A percentile compares a stretch with the other conserved stretches of the same genome.
Conservation (phyloP, 2,329 filamentous ascomycete species). For the Xylaria sp. region DNA sequence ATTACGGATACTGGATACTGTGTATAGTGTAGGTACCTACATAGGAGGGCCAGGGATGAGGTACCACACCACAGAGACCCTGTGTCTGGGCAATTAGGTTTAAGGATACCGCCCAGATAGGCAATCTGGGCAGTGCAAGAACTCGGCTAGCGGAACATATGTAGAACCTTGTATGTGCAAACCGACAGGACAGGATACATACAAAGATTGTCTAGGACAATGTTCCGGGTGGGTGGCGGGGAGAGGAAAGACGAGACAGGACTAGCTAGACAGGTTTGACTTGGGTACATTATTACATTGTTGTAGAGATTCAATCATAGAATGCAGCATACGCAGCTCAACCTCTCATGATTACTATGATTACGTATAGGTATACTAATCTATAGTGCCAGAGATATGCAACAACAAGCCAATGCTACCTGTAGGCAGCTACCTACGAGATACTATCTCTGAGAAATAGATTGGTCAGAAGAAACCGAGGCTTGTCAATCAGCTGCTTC, state of each 20-base stretch:
- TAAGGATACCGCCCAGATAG: not conserved
- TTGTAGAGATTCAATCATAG: too few relatives aligned
- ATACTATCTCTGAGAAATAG: not conserved
- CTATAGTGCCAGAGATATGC: not conserved
- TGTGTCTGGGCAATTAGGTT: not conserved
- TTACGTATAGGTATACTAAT: too few relatives aligned
- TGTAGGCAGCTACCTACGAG: too few relatives aligned
- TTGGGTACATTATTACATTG: too few relatives aligned
- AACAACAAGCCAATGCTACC: not conserved
- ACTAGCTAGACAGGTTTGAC: too few relatives aligned
- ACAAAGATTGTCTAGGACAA: not conserved
- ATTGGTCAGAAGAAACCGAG: conserved; percentile 20
- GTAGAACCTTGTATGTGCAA: not conserved
- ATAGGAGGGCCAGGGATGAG: not conserved
- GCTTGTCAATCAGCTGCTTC: conserved; percentile 16
- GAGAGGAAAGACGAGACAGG: too few relatives aligned
- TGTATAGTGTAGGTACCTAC: conserved; percentile 4
- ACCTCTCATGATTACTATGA: too few relatives aligned
- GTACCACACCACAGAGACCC: not conserved
- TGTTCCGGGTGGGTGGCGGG: too few relatives aligned
- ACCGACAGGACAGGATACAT: not conserved
- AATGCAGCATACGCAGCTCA: not conserved
- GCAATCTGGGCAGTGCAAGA: not conserved
- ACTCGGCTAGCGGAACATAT: conserved; percentile 13
- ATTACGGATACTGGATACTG: conserved; percentile 22